phyloP scores from a whole-genome alignment of 2,329 filamentous ascomycete genomes.

The Botrytis cinerea region DNA sequence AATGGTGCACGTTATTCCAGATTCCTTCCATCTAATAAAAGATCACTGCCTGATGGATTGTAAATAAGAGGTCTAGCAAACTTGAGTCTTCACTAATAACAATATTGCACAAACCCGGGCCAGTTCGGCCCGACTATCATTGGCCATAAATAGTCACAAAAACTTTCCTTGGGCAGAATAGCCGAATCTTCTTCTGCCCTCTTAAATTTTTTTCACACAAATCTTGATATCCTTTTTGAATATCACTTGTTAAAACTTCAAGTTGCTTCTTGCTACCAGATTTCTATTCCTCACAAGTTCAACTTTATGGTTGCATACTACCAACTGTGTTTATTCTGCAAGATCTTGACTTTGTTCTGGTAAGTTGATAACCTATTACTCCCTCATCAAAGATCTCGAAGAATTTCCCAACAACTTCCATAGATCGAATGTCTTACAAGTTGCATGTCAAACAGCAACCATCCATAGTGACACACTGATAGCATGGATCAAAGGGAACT shows the following conservation, averaged over 20 bases:
- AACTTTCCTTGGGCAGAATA: background rate
- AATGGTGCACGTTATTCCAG: background rate
- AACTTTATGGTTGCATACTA: background rate
- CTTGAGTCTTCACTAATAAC: background rate
- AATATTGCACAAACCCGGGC: background rate
- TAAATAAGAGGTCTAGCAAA: background rate
- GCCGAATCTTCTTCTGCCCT: too few relatives aligned
- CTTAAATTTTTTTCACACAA: background rate
- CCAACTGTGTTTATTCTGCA: background rate
- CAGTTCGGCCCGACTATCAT: background rate
- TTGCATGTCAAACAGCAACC: background rate
- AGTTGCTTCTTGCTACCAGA: too few relatives aligned
- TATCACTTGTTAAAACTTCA: background rate
- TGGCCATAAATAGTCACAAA: background rate
- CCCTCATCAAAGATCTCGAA: too few relatives aligned
- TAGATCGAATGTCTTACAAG: too few relatives aligned
- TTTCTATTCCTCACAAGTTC: background rate
- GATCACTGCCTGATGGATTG: background rate
- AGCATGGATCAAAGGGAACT: background rate
- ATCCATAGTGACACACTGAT: background rate
- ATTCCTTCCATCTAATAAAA: background rate
- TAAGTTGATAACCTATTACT: background rate
- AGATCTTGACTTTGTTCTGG: background rate
- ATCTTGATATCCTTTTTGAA: background rate
- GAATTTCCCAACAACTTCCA: rapidly evolving